Percentiles rank a stretch among this genome's conserved stretches.
Evolutionary conservation across 495 filamentous ascomycete genomes (phyloP).

Genomic region (Penicillium crystallinum): DNA sequence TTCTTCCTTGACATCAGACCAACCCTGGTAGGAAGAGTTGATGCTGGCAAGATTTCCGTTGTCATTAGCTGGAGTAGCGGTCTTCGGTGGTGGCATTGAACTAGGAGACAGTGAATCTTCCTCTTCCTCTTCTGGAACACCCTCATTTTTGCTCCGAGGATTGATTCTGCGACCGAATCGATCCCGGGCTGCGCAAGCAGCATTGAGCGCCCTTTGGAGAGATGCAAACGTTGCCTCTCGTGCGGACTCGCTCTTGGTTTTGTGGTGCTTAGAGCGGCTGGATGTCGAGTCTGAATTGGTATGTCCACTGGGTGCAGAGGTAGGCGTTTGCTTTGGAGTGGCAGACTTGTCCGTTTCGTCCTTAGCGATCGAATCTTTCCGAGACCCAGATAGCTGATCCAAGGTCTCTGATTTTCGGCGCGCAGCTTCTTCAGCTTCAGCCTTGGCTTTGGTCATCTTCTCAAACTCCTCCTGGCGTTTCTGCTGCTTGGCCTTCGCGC

Average conservation of each 20-base stretch:
- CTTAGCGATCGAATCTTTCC: slow-evolving; percentile 18
- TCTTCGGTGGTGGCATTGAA: slow-evolving; percentile 26
- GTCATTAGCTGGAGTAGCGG: slow-evolving; percentile 5
- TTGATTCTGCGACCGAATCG: slow-evolving; percentile 24
- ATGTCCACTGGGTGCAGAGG: slow-evolving; percentile 19
- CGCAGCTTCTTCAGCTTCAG: slow-evolving; percentile 39
- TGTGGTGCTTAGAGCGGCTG: slow-evolving; percentile 31
- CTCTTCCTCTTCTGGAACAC: slow-evolving; percentile 7
- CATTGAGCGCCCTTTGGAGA: slow-evolving; percentile 42
- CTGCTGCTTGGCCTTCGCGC: slow-evolving; percentile 77
- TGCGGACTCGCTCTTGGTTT: slow-evolving; percentile 39
- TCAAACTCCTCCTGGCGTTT: slow-evolving; percentile 63
- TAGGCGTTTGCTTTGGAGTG: slow-evolving; percentile 30
- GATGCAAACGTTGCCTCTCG: slow-evolving; percentile 44
- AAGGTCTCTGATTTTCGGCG: slow-evolving; percentile 30
- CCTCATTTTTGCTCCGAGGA: slow-evolving; percentile 17
- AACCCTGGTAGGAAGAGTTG: slow-evolving; percentile 29
- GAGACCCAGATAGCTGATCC: slow-evolving; percentile 23
- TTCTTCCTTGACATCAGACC: slow-evolving; percentile 29
- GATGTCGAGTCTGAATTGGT: slow-evolving; percentile 17
- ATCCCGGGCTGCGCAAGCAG: slow-evolving; percentile 38
- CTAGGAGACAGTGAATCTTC: slow-evolving; percentile 30
- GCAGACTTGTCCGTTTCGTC: slow-evolving; percentile 27
- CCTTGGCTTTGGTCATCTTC: slow-evolving; percentile 52
- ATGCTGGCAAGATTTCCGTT: slow-evolving; percentile 11